Conservation (phyloP, 1,284 basidiomycete species). For the Boletus mariae region DNA sequence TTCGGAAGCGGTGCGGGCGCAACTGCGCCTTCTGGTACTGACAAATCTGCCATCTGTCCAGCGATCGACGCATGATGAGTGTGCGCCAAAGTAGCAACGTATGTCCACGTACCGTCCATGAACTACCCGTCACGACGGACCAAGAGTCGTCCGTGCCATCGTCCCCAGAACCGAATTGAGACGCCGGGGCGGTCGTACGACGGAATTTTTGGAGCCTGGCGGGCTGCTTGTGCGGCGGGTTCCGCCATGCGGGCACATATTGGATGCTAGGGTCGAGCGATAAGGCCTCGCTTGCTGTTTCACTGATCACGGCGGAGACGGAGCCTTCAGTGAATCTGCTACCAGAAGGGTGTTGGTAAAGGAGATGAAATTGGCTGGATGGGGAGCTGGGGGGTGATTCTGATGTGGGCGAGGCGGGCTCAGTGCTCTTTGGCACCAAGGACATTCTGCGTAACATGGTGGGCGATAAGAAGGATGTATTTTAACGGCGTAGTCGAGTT, state of each 20-base stretch:
- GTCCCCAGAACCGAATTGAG: not conserved
- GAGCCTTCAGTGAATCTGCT: slow-evolving; percentile 31
- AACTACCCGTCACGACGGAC: slow-evolving; percentile 8
- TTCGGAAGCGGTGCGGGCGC: not conserved
- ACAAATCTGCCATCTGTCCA: slow-evolving; percentile 5
- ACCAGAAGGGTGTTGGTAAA: slow-evolving; percentile 23
- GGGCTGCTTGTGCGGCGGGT: not conserved
- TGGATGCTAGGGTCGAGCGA: slow-evolving; percentile 7
- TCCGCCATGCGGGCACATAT: slow-evolving; percentile 4
- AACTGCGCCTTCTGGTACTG: not conserved
- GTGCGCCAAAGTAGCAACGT: not conserved
- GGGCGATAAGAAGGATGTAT: not conserved
- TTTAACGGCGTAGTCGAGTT: not conserved
- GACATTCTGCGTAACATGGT: slow-evolving; percentile 25
- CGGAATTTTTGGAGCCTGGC: slow-evolving; percentile 22
- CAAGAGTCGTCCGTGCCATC: slow-evolving; percentile 2
- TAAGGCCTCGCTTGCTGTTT: slow-evolving; percentile 19
- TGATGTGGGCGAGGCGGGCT: slow-evolving; percentile 7
- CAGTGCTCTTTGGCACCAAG: not conserved
- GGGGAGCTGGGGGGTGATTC: slow-evolving; percentile 20
- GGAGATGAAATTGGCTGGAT: not conserved
- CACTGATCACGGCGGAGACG: slow-evolving; percentile 26
- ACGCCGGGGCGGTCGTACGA: slow-evolving; percentile 2
- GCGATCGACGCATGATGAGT: not conserved
- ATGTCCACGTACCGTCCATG: slow-evolving; percentile 17